phyloP scores from a whole-genome alignment of 2,329 filamentous ascomycete species.

The Colletotrichum sp. region DNA sequence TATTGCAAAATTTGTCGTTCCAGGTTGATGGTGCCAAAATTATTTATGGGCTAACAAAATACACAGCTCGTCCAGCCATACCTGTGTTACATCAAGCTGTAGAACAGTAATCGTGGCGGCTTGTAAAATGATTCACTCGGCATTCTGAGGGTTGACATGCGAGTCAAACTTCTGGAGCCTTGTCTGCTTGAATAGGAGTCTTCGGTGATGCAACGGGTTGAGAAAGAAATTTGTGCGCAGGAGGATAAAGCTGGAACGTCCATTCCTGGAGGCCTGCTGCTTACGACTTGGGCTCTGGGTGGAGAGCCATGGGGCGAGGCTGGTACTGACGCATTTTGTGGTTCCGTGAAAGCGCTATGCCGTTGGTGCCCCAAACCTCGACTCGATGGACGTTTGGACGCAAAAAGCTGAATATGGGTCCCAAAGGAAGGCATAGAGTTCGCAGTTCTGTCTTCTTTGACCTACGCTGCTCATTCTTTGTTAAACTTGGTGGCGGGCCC shows the following conservation, averaged over 20 bases:
- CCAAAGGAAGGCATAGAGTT: background rate
- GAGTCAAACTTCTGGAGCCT: background rate
- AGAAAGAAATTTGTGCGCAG: background rate
- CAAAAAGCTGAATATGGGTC: background rate
- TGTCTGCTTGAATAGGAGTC: background rate
- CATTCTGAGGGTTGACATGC: background rate
- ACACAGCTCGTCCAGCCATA: background rate
- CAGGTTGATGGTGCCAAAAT: background rate
- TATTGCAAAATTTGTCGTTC: background rate
- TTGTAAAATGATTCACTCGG: background rate
- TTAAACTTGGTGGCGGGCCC: background rate
- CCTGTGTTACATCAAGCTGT: background rate
- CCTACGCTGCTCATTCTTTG: background rate
- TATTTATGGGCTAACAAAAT: background rate
- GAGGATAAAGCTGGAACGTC: background rate
- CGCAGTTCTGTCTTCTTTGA: background rate
- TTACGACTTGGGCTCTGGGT: background rate
- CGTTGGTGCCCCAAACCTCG: background rate
- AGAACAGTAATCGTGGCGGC: background rate
- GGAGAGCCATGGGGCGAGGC: background rate
- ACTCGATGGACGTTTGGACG: background rate
- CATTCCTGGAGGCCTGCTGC: background rate
- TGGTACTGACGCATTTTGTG: background rate
- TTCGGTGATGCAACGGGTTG: background rate
- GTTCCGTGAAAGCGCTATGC: background rate